Percentiles rank a stretch among this genome's conserved stretches.
phyloP scores from a whole-genome alignment of 1,139 yeast species.

The Pichia sp. region DNA sequence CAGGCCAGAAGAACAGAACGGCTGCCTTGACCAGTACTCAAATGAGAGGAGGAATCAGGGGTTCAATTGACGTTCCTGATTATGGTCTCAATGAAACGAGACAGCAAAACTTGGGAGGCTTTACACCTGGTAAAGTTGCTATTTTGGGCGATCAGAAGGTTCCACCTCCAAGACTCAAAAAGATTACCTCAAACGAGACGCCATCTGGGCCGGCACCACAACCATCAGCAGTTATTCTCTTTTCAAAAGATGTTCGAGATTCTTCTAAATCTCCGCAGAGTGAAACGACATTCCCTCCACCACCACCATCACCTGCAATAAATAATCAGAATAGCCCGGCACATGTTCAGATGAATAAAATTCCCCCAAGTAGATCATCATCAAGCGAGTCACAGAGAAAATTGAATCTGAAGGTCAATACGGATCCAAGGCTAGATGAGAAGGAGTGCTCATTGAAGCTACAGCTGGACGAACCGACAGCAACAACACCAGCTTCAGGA shows the following conservation, averaged over 20 bases:
- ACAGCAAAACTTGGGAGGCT: no score
- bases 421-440: slow-evolving; percentile 1
- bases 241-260: slow-evolving; percentile 21
- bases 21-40: no score
- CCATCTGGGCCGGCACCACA: slow-evolving; percentile 9
- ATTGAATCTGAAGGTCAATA: slow-evolving; percentile 7
- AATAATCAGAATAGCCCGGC: neutral
- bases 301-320: slow-evolving; percentile 7
- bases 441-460: neutral
- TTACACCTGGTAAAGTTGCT: slow-evolving; percentile 22
- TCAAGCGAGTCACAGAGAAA: slow-evolving; percentile 5
- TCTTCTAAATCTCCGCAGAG: slow-evolving; percentile 16
- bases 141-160: slow-evolving; percentile 22
- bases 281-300: slow-evolving; percentile 1
- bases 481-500: no score
- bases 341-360: slow-evolving; percentile 1
- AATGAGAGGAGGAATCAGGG: no score
- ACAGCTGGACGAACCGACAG: neutral
- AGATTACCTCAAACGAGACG: slow-evolving; percentile 2
- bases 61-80: no score
- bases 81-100: no score
- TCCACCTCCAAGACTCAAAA: slow-evolving; percentile 24
- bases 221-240: slow-evolving; percentile 24
- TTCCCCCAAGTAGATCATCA: slow-evolving; percentile 1
- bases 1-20: no score